Evolutionary conservation across 192 early-diverging fungal species (phyloP).

Genomic region (Geranomyces variabilis): DNA sequence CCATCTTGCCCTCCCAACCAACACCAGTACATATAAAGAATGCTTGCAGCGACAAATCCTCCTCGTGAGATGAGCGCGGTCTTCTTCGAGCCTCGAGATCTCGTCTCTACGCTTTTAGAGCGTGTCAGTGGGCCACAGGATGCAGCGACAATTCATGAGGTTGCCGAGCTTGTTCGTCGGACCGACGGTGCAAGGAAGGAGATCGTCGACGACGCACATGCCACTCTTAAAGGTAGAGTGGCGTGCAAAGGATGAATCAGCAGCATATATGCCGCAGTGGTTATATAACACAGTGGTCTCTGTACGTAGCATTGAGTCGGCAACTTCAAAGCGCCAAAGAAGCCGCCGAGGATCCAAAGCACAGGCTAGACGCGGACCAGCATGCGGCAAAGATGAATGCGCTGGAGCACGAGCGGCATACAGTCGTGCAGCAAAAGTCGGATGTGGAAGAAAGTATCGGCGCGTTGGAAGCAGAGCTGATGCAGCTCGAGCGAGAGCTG

Average conservation of each 20-base stretch:
- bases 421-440: background rate
- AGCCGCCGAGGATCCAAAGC: background rate
- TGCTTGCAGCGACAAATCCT: background rate
- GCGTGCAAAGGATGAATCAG: background rate
- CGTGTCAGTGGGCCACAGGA: slow-evolving; percentile 10
- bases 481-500: slow-evolving; percentile 12
- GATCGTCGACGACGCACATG: slow-evolving; percentile 19
- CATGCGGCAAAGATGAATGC: slow-evolving; percentile 17
- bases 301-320: background rate
- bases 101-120: slow-evolving; percentile 2
- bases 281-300: background rate
- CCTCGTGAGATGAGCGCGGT: background rate
- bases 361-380: background rate
- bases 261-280: background rate
- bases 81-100: slow-evolving; percentile 5
- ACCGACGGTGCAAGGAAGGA: slow-evolving; percentile 15
- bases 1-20: too few species aligned
- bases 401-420: slow-evolving; percentile 19
- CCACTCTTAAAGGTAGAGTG: background rate
- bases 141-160: slow-evolving; percentile 6
- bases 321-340: slow-evolving; percentile 16
- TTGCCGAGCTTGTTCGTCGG: slow-evolving; percentile 1
- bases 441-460: slow-evolving; percentile 22
- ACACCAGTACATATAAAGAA: too few species aligned
- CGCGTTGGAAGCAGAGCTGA: slow-evolving; percentile 12